Percentiles rank a stretch among this genome's conserved stretches.
Evolutionary conservation across 1,139 yeast species (phyloP).

Genomic region (Suhomyces choctaworum): DNA sequence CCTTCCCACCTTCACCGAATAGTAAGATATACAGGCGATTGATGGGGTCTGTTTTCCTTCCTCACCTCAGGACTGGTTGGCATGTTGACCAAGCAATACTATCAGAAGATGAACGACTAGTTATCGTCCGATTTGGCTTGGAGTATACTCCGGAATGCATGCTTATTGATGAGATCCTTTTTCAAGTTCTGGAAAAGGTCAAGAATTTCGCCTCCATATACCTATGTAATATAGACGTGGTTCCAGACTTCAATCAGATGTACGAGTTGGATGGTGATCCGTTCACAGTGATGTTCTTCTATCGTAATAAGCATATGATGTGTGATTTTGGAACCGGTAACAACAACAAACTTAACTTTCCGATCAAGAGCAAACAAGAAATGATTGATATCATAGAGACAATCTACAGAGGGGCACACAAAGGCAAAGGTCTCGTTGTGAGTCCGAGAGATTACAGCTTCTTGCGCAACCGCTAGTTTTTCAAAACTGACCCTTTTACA

Average conservation of each 20-base stretch:
- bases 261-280: conserved; percentile 85
- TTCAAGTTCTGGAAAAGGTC: conserved; percentile 76
- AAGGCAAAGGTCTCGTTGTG: conserved; percentile 89
- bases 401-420: conserved; percentile 84
- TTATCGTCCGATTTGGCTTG: conserved; percentile 84
- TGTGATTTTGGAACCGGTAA: conserved; percentile 98
- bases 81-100: conserved; percentile 96
- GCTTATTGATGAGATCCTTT: conserved; percentile 86
- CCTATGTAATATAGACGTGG: conserved; percentile 84
- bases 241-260: conserved; percentile 89
- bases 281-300: conserved; percentile 90
- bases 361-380: conserved; percentile 78
- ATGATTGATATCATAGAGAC: conserved; percentile 89
- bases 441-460: conserved; percentile 70
- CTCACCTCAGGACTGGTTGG: conserved; percentile 85
- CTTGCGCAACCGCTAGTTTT: conserved; percentile 5
- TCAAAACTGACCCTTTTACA: neutral
- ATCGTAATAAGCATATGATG: conserved; percentile 93
- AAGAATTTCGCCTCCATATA: conserved; percentile 87
- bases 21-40: neutral
- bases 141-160: conserved; percentile 78
- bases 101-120: conserved; percentile 82
- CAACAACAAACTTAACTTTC: conserved; percentile 87
- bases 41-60: conserved; percentile 87
- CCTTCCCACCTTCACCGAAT: neutral